Evolutionary conservation across 805 yeast genomes (phyloP).

Genomic region (Metschnikowia gruessii): DNA sequence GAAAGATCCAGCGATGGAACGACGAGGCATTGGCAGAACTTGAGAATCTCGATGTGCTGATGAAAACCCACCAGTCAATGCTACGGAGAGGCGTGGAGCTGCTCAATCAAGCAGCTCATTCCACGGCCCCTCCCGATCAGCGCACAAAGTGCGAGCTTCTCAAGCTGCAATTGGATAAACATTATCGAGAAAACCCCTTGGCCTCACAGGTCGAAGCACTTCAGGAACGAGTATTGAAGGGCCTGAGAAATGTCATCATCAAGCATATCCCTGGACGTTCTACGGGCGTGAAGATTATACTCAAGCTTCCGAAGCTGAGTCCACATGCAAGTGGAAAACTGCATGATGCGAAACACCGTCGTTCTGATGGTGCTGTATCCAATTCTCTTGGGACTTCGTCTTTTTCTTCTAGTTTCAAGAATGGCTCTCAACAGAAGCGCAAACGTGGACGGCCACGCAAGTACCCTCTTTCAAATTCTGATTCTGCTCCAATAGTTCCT

Average conservation of each 20-base stretch:
- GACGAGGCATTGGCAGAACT: slow-evolving; percentile 19
- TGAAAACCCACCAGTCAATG: slow-evolving; percentile 28
- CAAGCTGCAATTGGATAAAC: slow-evolving; percentile 31
- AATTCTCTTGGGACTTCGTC: neutral
- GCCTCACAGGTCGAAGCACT: slow-evolving; percentile 39
- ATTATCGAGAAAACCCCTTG: slow-evolving; percentile 36
- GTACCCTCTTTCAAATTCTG: too few relatives aligned
- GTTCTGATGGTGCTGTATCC: neutral
- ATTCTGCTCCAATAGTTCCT: too few relatives aligned
- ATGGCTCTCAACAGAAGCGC: neutral
- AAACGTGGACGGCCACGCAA: neutral
- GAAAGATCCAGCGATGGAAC: slow-evolving; percentile 6
- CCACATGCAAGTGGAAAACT: neutral
- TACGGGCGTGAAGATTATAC: slow-evolving; percentile 17
- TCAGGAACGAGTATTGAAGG: slow-evolving; percentile 21
- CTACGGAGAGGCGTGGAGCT: slow-evolving; percentile 28
- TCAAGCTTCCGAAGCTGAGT: slow-evolving; percentile 10
- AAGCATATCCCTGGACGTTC: slow-evolving; percentile 12
- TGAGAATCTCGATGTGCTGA: slow-evolving; percentile 27
- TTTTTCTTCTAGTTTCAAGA: too few relatives aligned
- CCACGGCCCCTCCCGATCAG: slow-evolving; percentile 5
- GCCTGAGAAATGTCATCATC: slow-evolving; percentile 16
- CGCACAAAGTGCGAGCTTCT: slow-evolving; percentile 14
- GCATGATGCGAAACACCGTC: neutral
- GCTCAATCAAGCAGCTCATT: slow-evolving; percentile 20